These are phyloP conservation scores for Peziza echinospora DNA, from an alignment of 495 filamentous ascomycete species.

Conservation along the genomic window DNA sequence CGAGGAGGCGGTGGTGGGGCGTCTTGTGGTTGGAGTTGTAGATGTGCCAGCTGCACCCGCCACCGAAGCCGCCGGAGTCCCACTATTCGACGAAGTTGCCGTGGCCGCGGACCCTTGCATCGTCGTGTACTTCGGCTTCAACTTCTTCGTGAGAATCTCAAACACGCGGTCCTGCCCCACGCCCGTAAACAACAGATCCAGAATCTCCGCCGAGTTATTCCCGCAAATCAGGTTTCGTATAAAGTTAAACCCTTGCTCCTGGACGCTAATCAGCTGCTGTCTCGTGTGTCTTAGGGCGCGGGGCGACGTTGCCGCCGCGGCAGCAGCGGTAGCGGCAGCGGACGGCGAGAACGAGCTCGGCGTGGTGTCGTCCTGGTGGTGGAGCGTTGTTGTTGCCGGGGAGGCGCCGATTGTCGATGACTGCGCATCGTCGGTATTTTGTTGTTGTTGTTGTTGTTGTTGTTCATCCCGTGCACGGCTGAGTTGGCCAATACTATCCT, in stretches of 20 bases:
- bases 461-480: conserved; percentile 9
- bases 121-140: conserved; percentile 35
- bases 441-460: too few relatives aligned
- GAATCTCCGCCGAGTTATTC: conserved; percentile 38
- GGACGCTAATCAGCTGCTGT: conserved; percentile 34
- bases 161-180: conserved; percentile 60
- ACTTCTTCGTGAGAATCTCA: conserved; percentile 49
- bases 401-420: too few relatives aligned
- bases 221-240: conserved; percentile 65
- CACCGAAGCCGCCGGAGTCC: conserved; percentile 20
- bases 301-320: not conserved
- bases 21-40: not conserved
- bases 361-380: not conserved
- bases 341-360: not conserved
- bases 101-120: conserved; percentile 2
- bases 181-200: conserved; percentile 56
- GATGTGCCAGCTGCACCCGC: conserved; percentile 5
- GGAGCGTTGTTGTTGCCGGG: not conserved
- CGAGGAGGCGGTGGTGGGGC: conserved; percentile 19
- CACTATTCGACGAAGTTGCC: too few relatives aligned
- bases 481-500: conserved; percentile 27
- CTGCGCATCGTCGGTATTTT: too few relatives aligned
- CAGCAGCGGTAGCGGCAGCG: not conserved
- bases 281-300: not conserved
- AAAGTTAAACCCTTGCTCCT: conserved; percentile 74